phyloP scores from a whole-genome alignment of 768 basidiomycete species.

The Lactarius deliciosus region DNA sequence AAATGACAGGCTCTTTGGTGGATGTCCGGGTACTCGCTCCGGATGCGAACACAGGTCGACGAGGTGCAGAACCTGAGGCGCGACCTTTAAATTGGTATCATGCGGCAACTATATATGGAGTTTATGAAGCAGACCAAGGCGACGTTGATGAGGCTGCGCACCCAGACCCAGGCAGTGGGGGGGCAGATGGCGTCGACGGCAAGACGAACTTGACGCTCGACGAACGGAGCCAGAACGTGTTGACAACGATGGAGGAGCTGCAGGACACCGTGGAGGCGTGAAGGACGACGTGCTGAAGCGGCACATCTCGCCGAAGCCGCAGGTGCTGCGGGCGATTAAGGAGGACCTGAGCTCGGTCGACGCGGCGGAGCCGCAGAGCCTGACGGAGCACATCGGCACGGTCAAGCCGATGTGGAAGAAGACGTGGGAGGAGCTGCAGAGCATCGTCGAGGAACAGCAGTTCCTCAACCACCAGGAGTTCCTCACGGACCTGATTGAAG shows the following conservation, averaged over 20 bases:
- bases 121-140: conserved; percentile 92
- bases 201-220: conserved; percentile 93
- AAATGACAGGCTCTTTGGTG: conserved; percentile 73
- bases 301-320: conserved; percentile 78
- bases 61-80: conserved; percentile 92
- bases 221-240: conserved; percentile 77
- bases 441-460: conserved; percentile 96
- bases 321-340: conserved; percentile 66
- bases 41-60: conserved; percentile 88
- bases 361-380: conserved; percentile 62
- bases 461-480: conserved; percentile 92
- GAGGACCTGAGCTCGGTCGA: conserved; percentile 67
- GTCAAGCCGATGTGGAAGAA: conserved; percentile 98
- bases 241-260: conserved; percentile 91
- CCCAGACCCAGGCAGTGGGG: conserved; percentile 84
- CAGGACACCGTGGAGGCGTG: conserved; percentile 87
- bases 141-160: conserved; percentile 70
- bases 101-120: conserved; percentile 92
- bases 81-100: conserved; percentile 70
- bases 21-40: conserved; percentile 66
- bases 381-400: conserved; percentile 83
- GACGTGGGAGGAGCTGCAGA: conserved; percentile 97
- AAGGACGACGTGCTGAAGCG: conserved; percentile 91
- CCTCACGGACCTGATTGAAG: conserved; percentile 82
- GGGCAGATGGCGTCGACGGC: conserved; percentile 84